These are phyloP conservation scores for Cymbomonas tetramitiformis DNA, from an alignment of 139 green algal species.

Conservation along the genomic window DNA sequence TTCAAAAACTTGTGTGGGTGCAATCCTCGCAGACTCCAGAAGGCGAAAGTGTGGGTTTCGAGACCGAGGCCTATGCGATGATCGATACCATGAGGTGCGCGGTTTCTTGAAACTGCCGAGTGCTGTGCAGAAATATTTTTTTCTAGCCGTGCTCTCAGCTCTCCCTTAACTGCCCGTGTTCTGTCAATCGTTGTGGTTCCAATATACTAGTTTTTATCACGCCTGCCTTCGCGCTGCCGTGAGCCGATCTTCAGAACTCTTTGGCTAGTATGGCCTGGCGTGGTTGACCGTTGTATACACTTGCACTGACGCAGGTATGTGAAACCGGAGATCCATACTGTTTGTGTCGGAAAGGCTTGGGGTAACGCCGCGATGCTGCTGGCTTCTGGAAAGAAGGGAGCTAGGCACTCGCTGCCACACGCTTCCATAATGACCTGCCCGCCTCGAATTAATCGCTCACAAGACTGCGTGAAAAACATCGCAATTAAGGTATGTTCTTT, in stretches of 20 bases:
- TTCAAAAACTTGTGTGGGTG: too few species aligned
- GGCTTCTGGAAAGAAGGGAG: conserved; percentile 73
- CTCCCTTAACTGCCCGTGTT: too few species aligned
- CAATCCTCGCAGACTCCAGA: conserved; percentile 26
- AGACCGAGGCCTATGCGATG: conserved; percentile 82
- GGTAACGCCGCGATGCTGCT: conserved; percentile 86
- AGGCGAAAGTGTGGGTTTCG: conserved; percentile 56
- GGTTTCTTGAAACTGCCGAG: too few species aligned
- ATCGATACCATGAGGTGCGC: conserved; percentile 75
- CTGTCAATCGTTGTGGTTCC: too few species aligned
- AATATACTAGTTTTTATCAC: too few species aligned
- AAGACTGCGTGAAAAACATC: conserved; percentile 45
- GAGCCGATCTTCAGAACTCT: too few species aligned
- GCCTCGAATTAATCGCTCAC: conserved; percentile 39
- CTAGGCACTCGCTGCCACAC: conserved; percentile 72
- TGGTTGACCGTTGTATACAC: too few species aligned
- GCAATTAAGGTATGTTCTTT: conserved; percentile 52
- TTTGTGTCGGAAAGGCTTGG: conserved; percentile 69
- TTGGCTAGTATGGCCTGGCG: too few species aligned
- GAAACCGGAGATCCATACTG: conserved; percentile 47
- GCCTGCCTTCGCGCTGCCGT: too few species aligned
- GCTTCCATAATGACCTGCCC: conserved; percentile 38
- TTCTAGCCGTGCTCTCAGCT: too few species aligned
- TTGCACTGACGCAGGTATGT: too few species aligned
- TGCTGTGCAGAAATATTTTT: too few species aligned